Base-by-base conservation (phyloP, 495 filamentous ascomycete genomes). In the Neurospora cerealis region DNA sequence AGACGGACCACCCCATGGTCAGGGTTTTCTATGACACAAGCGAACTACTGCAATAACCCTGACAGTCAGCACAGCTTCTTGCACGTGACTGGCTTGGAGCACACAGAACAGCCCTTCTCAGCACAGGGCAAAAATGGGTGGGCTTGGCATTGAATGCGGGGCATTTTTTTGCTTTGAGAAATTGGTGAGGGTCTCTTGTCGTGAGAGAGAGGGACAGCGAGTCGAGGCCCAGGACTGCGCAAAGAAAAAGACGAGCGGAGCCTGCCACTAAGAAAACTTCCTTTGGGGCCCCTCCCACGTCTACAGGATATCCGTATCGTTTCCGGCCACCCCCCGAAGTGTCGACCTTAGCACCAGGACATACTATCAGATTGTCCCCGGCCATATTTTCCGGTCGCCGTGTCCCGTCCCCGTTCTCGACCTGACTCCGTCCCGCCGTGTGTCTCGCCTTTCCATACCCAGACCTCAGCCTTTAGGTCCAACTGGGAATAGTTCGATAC, bases 61-160 rank as follows among this genome's bases (percentile, higher is more conserved):
- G 54, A 34, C 28, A 3, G 7, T 15, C 54, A 3, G 24, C 13
- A 32, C 48, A 17, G 48, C 48, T 60, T 32, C 19, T 2, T 37
- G 8, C 78, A 79, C 78, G 78, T 79, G 78, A 79, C 70, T 42
- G 13, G 69, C 62, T 73, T 73, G 32, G 39, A 71, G 71, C 78
- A 72, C 76, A 78, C 78, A 78, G 71, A 79, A 79, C 74, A 42
- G 21, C 46, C 21, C 46, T 54, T 54, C 41, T 41, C 70, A 48
- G 66, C 37, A 36, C 69, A 72, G 70, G 41, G 37, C 70, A 75
- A 79, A 79, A 79, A 78, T 62, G 24, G 54, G 28, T 9, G 28
- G 54, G 54, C 54, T 78, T 79, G 78, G 78, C 77, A 70, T 75
- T 73, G 69, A 73, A 75, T 79, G 78, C 77, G 78, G 77, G 77